Evolutionary conservation across 352 stramenopile species (phyloP).

Genomic region (Phytopythium kandeliae): DNA sequence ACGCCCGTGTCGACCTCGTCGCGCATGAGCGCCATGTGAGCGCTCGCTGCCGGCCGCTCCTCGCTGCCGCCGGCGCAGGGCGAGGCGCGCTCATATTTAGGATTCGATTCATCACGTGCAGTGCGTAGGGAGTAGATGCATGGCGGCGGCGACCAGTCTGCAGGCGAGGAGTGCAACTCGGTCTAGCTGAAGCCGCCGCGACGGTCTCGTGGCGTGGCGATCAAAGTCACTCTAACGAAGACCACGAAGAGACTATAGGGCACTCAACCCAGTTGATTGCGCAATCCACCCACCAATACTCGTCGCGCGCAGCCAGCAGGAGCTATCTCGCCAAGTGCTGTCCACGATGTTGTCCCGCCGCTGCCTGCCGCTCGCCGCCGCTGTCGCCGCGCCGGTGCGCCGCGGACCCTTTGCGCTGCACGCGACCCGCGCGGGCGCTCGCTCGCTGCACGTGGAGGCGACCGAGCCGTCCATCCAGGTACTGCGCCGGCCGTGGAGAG

Average conservation of each 20-base stretch:
- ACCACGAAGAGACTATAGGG: background rate
- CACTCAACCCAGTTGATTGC: background rate
- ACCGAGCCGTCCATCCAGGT: slow-evolving; percentile 57
- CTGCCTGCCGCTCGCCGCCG: slow-evolving; percentile 12
- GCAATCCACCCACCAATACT: slow-evolving; percentile 1
- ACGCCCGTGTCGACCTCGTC: slow-evolving; percentile 22
- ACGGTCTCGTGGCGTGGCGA: background rate
- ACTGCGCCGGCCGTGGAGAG: background rate
- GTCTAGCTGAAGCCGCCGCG: no score
- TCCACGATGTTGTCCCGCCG: background rate
- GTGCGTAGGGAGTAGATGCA: no score
- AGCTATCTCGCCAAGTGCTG: no score
- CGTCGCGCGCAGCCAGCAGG: no score
- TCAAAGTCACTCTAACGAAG: background rate
- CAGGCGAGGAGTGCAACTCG: no score
- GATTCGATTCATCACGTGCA: background rate
- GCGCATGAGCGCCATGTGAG: slow-evolving; percentile 20
- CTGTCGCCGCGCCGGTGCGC: slow-evolving; percentile 10
- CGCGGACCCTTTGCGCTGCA: slow-evolving; percentile 6
- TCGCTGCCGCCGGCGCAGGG: background rate
- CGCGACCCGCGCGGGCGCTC: slow-evolving; percentile 7
- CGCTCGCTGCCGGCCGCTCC: background rate
- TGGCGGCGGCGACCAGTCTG: no score
- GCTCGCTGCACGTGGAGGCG: slow-evolving; percentile 56
- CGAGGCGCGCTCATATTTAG: no score